Evolutionary conservation across 116 monocot species (phyloP).

Genomic region (Thalassia testudinum): DNA sequence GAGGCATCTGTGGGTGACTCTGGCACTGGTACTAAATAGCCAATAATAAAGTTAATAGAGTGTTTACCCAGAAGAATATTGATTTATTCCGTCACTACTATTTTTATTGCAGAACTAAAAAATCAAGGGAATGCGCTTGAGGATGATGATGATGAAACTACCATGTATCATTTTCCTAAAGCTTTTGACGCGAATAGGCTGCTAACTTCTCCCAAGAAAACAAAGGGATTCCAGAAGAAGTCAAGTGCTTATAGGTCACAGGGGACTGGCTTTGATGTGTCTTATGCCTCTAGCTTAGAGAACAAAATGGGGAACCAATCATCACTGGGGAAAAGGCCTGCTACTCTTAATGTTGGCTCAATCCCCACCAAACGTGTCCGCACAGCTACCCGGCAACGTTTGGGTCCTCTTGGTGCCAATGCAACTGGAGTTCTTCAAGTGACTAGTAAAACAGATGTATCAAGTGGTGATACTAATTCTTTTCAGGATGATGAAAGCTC

Average conservation of each 20-base stretch:
- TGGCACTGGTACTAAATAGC: slow-evolving; percentile 37
- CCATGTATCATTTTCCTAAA: slow-evolving; percentile 32
- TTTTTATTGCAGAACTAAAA: not conserved
- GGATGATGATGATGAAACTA: slow-evolving; percentile 82
- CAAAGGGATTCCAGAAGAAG: slow-evolving; percentile 39
- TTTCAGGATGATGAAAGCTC: slow-evolving; percentile 81
- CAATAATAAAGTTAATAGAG: not conserved
- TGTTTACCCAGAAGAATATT: not conserved
- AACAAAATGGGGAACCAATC: slow-evolving; percentile 27
- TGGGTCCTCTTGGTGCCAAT: slow-evolving; percentile 40
- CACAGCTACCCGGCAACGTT: slow-evolving; percentile 58
- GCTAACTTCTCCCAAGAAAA: slow-evolving; percentile 45
- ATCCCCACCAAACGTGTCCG: slow-evolving; percentile 79
- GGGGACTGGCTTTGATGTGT: slow-evolving; percentile 28
- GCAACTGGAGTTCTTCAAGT: slow-evolving; percentile 23
- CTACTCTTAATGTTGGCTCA: slow-evolving; percentile 29
- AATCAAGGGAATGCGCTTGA: slow-evolving; percentile 36
- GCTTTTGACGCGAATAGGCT: slow-evolving; percentile 35
- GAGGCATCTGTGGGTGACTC: slow-evolving; percentile 46
- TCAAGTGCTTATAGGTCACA: slow-evolving; percentile 20
- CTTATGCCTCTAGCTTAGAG: slow-evolving; percentile 34
- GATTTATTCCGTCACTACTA: not conserved
- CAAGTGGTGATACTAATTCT: slow-evolving; percentile 90
- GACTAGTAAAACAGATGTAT: slow-evolving; percentile 81
- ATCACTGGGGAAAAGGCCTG: slow-evolving; percentile 42